These are phyloP conservation scores for Pythium pectinolyticum DNA, from an alignment of 352 stramenopile species.

Conservation along the genomic window DNA sequence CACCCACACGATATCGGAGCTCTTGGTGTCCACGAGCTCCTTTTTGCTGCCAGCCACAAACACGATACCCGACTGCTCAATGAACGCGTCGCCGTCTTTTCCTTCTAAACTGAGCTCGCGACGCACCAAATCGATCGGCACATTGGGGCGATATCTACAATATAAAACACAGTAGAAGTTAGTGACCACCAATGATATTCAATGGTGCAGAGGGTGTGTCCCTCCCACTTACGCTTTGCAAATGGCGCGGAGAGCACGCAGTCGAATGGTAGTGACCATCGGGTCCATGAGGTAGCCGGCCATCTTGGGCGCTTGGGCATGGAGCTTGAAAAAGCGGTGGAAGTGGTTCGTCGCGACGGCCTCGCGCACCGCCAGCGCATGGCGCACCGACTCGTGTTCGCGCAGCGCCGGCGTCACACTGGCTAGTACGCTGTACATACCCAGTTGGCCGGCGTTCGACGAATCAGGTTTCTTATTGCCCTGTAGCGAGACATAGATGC, in stretches of 20 bases:
- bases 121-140: conserved; percentile 73
- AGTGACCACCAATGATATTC: too few species aligned
- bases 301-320: conserved; percentile 87
- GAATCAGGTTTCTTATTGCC: conserved; percentile 83
- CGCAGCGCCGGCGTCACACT: conserved; percentile 55
- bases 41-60: conserved; percentile 65
- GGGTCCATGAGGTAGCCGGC: conserved; percentile 89
- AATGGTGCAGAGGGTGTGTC: too few species aligned
- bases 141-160: conserved; percentile 65
- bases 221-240: conserved; percentile 90
- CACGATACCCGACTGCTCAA: conserved; percentile 68
- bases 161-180: conserved; percentile 21
- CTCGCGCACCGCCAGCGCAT: conserved; percentile 79
- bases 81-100: conserved; percentile 70
- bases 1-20: conserved; percentile 81
- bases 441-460: conserved; percentile 81
- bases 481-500: conserved; percentile 88
- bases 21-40: conserved; percentile 74
- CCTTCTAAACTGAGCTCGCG: conserved; percentile 74
- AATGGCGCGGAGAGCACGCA: conserved; percentile 79
- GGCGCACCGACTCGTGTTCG: conserved; percentile 50
- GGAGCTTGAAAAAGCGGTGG: conserved; percentile 88
- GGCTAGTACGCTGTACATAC: conserved; percentile 81
- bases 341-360: conserved; percentile 86
- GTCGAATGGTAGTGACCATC: conserved; percentile 79